Evolutionary conservation across 1,284 basidiomycete species (phyloP), one percentile per base, ranked within the genome.

Genomic region (Cutaneotrichosporon curvatum): DNA sequence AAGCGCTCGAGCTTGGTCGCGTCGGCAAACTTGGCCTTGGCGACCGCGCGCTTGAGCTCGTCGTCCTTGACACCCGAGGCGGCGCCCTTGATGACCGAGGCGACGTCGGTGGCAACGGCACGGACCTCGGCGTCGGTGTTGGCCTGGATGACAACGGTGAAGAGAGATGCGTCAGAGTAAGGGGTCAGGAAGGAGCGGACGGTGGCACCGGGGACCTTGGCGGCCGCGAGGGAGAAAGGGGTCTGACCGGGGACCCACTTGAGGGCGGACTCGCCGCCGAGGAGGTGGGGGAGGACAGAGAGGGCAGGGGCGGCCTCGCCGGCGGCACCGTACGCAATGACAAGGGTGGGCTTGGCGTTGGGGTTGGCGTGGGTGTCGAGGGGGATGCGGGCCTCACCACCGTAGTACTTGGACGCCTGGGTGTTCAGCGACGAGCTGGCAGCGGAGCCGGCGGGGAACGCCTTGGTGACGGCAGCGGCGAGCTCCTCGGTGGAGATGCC

Each of bases 141-240:
- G 21, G 68, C 68, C 36, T 65, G 57, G 40, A 94, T 75, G 48
- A 88, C 72, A 49, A 92, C 71, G 54, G 87, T 88, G 57, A 92
- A 82, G 47, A 96, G 78, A 16, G 84, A 77, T 4, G 87, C 88
- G 67, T 95, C 91, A 19, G 88, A 87, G 75, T 95, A 96, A 16
- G 85, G 81, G 14, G 89, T 75, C 63, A 87, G 79, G 49, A 91
- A 81, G 3, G 82, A 71, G 68, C 83, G 79, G 47, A 85, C 84
- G 25, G 78, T 70, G n/a, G 64, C 57, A 20, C 69, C 71, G 21
- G 62, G 62, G 22, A 71, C 59, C 56, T 70, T 68, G 38, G 63
- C 62, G 32, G 73, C 62, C 47, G 73, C 65, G 48, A 70, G 63
- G 9, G 85, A 74, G 51, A 91, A 73, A 7, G 85, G 81, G 1